Conservation (phyloP, 1,139 yeast genomes). For the Blastobotrys capitulatus region DNA sequence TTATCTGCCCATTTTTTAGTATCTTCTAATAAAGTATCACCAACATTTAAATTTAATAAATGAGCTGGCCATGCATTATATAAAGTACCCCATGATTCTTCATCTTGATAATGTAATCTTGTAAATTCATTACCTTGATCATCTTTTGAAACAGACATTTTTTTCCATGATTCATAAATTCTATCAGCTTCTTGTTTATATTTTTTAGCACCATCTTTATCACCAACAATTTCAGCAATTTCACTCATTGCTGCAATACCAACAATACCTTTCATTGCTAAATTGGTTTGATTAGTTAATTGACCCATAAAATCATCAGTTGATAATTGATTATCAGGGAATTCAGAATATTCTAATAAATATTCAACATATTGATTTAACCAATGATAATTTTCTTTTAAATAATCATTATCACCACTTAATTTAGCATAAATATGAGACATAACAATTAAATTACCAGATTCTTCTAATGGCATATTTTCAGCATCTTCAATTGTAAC, state of each 20-base stretch:
- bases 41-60: conserved; percentile 6
- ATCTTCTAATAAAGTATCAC: background rate
- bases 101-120: conserved; percentile 1
- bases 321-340: conserved; percentile 11
- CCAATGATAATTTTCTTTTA: conserved; percentile 3
- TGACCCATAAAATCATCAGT: conserved; percentile 14
- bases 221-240: conserved; percentile 7
- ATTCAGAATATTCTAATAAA: conserved; percentile 1
- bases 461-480: conserved; percentile 11
- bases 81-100: conserved; percentile 5
- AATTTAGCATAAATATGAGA: conserved; percentile 1
- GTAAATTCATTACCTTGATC: conserved; percentile 8
- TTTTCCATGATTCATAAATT: conserved; percentile 7
- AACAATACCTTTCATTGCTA: conserved; percentile 12
- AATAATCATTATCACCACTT: background rate
- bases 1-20: conserved; percentile 4
- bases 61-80: conserved; percentile 9
- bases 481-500: background rate
- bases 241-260: conserved; percentile 7
- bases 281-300: conserved; percentile 9
- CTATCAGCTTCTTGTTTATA: background rate
- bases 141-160: background rate
- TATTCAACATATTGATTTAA: conserved; percentile 7
- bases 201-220: conserved; percentile 1
- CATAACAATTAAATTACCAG: conserved; percentile 5